A percentile compares a stretch with the other conserved stretches of the same genome.
Evolutionary conservation across 1,284 basidiomycete species (phyloP).

Genomic region (Nidula niveotomentosa): DNA sequence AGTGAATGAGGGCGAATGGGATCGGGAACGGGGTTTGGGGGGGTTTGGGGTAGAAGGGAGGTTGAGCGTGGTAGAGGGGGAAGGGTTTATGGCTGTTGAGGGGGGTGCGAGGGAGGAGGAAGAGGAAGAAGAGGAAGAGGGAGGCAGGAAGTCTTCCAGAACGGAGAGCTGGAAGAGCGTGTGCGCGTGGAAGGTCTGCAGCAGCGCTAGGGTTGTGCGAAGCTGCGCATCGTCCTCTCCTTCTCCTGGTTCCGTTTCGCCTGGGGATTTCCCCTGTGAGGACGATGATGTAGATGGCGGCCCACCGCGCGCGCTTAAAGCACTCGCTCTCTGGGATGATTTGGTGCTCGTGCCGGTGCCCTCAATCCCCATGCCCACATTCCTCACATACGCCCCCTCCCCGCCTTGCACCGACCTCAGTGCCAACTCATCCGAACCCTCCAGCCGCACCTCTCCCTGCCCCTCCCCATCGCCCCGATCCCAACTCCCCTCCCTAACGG

Average conservation of each 20-base stretch:
- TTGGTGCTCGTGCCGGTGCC: constrained; percentile 24
- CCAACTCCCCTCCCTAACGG: too few relatives aligned
- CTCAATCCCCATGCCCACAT: constrained; percentile 69
- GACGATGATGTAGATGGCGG: constrained; percentile 18
- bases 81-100: background rate
- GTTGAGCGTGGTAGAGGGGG: too few relatives aligned
- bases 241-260: constrained; percentile 22
- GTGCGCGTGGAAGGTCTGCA: constrained; percentile 74
- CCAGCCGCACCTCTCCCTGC: constrained; percentile 55
- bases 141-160: constrained; percentile 47
- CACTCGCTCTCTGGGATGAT: background rate
- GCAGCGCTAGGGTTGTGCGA: constrained; percentile 61
- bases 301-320: constrained; percentile 1
- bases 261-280: constrained; percentile 17
- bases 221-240: constrained; percentile 35
- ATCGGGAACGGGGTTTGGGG: background rate
- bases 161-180: constrained; percentile 65
- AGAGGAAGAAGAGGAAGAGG: background rate
- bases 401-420: constrained; percentile 13
- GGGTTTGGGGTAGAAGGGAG: too few relatives aligned
- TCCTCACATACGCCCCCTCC: constrained; percentile 44
- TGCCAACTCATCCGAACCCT: constrained; percentile 63
- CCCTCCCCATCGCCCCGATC: constrained; percentile 35
- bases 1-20: background rate
- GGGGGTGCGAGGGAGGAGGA: background rate